Percentiles rank a stretch among this genome's conserved stretches.
Conservation (phyloP, 164 flowering plant genomes). For the Magnolia kwangsiensis region DNA sequence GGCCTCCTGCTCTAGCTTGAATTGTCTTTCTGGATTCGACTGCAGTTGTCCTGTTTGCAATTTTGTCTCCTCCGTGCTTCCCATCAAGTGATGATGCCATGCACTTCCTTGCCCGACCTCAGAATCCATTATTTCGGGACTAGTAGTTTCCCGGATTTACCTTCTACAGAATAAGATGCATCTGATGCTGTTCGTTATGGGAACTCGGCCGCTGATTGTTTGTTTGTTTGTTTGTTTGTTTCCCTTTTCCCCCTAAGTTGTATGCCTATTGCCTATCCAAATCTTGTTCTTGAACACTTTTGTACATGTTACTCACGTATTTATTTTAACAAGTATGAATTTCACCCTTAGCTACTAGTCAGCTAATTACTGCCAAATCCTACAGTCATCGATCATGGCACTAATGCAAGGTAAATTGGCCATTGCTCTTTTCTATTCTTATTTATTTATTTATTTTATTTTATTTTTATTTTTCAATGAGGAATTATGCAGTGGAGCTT, state of each 20-base stretch:
- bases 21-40: not conserved
- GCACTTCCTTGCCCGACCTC: not conserved
- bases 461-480: not conserved
- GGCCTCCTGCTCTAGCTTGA: not conserved
- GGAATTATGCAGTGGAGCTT: not conserved
- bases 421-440: not conserved
- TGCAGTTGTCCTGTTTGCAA: not conserved
- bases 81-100: not conserved
- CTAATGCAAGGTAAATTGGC: not conserved
- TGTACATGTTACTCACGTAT: constrained; percentile 1
- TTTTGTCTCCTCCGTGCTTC: not conserved
- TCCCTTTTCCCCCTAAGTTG: not conserved
- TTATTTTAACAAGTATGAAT: not conserved
- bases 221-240: not conserved
- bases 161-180: not conserved
- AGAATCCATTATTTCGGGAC: no score
- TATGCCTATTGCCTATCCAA: not conserved
- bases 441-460: no score
- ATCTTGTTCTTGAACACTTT: not conserved
- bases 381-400: not conserved
- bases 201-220: not conserved
- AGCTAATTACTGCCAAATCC: not conserved
- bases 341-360: not conserved
- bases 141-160: not conserved
- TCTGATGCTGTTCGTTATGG: not conserved